phyloP scores from a whole-genome alignment of 106 monocot genomes.

The Hemerocallis citrina region DNA sequence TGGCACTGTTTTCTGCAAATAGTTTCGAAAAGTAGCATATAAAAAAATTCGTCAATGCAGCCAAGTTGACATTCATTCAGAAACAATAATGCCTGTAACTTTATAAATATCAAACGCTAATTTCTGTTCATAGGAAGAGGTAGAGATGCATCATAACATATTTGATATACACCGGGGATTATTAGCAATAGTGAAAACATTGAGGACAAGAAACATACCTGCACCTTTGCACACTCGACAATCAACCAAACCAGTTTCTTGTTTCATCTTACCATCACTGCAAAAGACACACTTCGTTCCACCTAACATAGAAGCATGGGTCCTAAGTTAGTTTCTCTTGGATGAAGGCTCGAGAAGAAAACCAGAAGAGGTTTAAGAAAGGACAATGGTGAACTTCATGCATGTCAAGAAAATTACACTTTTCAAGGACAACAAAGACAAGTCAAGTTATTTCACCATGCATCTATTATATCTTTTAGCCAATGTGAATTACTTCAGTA shows the following conservation, averaged over 20 bases:
- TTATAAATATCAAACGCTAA: no score
- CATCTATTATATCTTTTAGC: not conserved
- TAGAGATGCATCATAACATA: no score
- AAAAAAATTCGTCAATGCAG: no score
- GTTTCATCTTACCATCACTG: conserved; percentile 80
- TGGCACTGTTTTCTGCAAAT: no score
- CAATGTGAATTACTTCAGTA: not conserved
- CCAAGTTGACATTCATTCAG: no score
- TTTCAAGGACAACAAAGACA: not conserved
- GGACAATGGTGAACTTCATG: not conserved
- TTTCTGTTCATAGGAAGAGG: no score
- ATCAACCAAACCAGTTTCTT: conserved; percentile 72
- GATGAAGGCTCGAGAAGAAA: not conserved
- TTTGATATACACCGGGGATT: no score
- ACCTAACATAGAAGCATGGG: conserved; percentile 22
- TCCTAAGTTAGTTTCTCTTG: not conserved
- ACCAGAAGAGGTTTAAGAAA: no score
- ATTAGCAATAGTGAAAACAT: not conserved
- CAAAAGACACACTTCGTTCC: conserved; percentile 94
- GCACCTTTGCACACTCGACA: conserved; percentile 91
- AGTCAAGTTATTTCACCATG: not conserved
- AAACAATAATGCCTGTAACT: no score
- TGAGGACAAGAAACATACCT: conserved; percentile 28
- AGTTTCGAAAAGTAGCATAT: no score
- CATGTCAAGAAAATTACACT: not conserved